Evolutionary conservation across 441 rosid species (phyloP).

Genomic region (Mallotus japonicus): DNA sequence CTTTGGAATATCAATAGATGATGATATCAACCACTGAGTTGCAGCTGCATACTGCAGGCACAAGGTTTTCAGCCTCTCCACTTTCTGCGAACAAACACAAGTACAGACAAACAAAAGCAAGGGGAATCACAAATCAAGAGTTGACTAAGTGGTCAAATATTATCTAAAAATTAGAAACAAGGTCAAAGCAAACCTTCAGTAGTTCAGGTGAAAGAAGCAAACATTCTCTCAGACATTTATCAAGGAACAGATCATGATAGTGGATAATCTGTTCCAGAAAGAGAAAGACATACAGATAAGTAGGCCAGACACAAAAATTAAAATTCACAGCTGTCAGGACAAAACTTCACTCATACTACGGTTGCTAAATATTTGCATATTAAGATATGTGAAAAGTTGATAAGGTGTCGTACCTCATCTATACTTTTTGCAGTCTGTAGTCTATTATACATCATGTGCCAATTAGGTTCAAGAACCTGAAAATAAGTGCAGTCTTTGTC

Average conservation of each 20-base stretch:
- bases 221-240: conserved; percentile 91
- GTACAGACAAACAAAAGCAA: conserved; percentile 9
- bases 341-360: background rate
- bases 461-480: conserved; percentile 98
- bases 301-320: background rate
- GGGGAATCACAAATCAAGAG: background rate
- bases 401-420: conserved; percentile 61
- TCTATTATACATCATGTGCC: conserved; percentile 83
- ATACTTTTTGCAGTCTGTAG: conserved; percentile 79
- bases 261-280: conserved; percentile 71
- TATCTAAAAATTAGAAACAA: background rate
- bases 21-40: conserved; percentile 90
- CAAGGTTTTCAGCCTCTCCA: conserved; percentile 77
- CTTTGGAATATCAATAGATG: conserved; percentile 59
- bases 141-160: background rate
- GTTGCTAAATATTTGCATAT: background rate
- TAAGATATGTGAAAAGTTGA: conserved; percentile 4
- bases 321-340: background rate
- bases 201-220: conserved; percentile 91
- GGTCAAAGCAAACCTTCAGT: conserved; percentile 63
- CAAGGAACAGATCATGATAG: conserved; percentile 88
- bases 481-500: conserved; percentile 11
- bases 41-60: conserved; percentile 95
- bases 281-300: background rate
- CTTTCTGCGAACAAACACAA: conserved; percentile 54